A percentile compares a stretch with the other conserved stretches of the same genome.
Conservation (phyloP, 2,329 filamentous ascomycete species). For the Sporothrix phasma region DNA sequence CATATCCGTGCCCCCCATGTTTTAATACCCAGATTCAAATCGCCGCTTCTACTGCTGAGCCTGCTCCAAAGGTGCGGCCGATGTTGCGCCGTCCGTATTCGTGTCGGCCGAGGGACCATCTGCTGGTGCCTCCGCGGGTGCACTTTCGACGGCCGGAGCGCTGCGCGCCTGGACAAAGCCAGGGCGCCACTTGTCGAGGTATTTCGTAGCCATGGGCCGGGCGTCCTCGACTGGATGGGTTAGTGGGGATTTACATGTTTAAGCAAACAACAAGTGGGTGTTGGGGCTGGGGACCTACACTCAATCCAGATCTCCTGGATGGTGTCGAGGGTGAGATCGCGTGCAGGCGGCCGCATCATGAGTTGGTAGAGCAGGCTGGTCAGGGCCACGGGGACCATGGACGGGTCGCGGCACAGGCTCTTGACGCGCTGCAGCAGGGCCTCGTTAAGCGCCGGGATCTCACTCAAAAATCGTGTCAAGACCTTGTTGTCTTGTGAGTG, state of each 20-base stretch:
- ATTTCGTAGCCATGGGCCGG: constrained; percentile 51
- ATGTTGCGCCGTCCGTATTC: background rate
- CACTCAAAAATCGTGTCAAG: constrained; percentile 80
- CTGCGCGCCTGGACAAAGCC: constrained; percentile 36
- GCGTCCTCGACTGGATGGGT: constrained; percentile 46
- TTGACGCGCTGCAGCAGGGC: constrained; percentile 65
- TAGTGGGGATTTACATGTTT: too few relatives aligned
- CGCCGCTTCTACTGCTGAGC: background rate
- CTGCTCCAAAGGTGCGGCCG: background rate
- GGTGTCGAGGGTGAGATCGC: constrained; percentile 52
- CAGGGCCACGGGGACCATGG: constrained; percentile 51
- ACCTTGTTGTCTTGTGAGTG: constrained; percentile 75
- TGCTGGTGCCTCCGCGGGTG: background rate
- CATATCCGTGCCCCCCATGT: too few relatives aligned
- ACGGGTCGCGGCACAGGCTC: constrained; percentile 55
- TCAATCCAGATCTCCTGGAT: constrained; percentile 58
- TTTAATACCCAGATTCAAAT: background rate
- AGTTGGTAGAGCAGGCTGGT: constrained; percentile 57
- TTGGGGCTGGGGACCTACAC: constrained; percentile 38
- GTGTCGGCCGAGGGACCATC: background rate
- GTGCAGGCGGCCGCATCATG: constrained; percentile 56
- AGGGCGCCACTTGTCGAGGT: constrained; percentile 51
- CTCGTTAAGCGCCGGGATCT: constrained; percentile 70
- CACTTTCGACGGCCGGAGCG: background rate
- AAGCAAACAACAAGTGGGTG: background rate